phyloP scores from a whole-genome alignment of 257 asterid genomes.

The Eucommia ulmoides region DNA sequence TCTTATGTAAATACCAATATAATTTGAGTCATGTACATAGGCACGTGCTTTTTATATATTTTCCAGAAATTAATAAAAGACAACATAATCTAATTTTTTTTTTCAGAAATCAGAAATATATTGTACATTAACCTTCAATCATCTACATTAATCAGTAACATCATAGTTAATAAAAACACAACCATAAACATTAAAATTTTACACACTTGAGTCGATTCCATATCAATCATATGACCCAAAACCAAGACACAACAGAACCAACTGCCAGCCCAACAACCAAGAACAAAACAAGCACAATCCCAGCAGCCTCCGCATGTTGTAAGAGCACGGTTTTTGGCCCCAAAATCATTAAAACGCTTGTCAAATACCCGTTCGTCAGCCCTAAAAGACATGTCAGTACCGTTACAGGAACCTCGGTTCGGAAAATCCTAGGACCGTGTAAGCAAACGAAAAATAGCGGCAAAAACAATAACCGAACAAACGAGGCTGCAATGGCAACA shows the following conservation, averaged over 20 bases:
- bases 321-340: constrained; percentile 66
- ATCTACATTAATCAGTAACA: no score
- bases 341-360: constrained; percentile 60
- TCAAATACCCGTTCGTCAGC: constrained; percentile 74
- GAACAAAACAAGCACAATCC: constrained; percentile 63
- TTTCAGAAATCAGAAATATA: no score
- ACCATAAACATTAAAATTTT: no score
- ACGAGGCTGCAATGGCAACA: constrained; percentile 52
- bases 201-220: no score
- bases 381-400: constrained; percentile 76
- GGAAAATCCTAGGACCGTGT: constrained; percentile 69
- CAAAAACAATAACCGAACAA: constrained; percentile 63
- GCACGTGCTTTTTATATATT: no score
- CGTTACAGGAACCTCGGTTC: constrained; percentile 75
- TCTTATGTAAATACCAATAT: no score
- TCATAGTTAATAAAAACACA: no score
- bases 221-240: constrained; percentile 61
- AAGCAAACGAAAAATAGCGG: constrained; percentile 77
- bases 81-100: no score
- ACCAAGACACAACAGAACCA: constrained; percentile 82
- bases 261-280: constrained; percentile 50
- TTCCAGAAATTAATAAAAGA: no score
- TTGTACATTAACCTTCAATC: no score
- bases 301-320: constrained; percentile 78
- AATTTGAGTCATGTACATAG: no score